A percentile compares a stretch with the other conserved stretches of the same genome.
Conservation (phyloP, 2,329 filamentous ascomycete genomes). For the Botrytis byssoidea region DNA sequence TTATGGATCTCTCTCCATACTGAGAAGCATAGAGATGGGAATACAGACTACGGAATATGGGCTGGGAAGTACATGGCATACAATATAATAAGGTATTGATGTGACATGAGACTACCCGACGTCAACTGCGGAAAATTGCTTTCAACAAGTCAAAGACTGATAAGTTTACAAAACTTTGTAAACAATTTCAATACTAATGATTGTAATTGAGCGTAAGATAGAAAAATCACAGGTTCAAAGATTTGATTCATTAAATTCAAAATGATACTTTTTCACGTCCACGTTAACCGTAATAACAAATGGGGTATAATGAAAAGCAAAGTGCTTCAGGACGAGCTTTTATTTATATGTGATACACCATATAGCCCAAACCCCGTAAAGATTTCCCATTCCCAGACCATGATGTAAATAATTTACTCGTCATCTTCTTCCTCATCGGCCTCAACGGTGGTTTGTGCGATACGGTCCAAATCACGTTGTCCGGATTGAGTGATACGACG, state of each 20-base stretch:
- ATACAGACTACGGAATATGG: not conserved
- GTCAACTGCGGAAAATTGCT: not conserved
- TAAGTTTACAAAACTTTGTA: not conserved
- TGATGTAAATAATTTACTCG: conserved; percentile 51
- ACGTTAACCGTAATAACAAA: conserved; percentile 12
- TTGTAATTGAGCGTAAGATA: not conserved
- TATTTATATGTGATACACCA: conserved; percentile 22
- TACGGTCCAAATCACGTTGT: conserved; percentile 98
- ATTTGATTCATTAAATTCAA: not conserved
- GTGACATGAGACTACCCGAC: not conserved
- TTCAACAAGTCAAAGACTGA: not conserved
- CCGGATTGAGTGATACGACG: conserved; percentile 97
- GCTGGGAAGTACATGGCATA: too few relatives aligned
- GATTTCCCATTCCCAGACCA: conserved; percentile 26
- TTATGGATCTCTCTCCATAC: not conserved
- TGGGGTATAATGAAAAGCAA: conserved; percentile 22
- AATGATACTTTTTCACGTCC: conserved; percentile 8
- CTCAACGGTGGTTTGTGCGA: conserved; percentile 77
- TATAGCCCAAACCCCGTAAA: conserved; percentile 31
- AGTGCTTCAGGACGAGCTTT: conserved; percentile 20
- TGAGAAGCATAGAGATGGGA: not conserved
- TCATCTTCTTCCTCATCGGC: conserved; percentile 69
- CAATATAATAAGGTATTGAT: not conserved
- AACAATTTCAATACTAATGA: not conserved
- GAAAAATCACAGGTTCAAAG: not conserved